These are phyloP conservation scores for Mycosarcoma maydis DNA, from an alignment of 1,284 basidiomycete genomes.

Conservation along the genomic window DNA sequence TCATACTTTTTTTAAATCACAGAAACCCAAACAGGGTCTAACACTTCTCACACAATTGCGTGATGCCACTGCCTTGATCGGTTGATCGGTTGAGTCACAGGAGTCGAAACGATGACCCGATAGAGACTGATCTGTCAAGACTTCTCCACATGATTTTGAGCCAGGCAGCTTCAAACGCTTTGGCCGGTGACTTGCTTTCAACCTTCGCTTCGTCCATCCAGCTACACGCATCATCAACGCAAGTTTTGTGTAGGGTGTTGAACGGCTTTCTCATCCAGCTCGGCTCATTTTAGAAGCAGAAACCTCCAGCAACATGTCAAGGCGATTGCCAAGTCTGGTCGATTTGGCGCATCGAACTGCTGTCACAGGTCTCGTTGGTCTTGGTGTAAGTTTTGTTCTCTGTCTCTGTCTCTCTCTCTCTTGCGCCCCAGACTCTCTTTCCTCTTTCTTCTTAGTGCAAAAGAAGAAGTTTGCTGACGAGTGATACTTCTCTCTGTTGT, in stretches of 20 bases:
- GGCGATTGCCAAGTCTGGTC: constrained; percentile 43
- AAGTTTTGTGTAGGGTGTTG: too few species aligned
- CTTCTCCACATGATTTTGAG: constrained; percentile 20
- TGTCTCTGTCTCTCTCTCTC: not conserved
- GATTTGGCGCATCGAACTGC: constrained; percentile 56
- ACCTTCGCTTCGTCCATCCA: not conserved
- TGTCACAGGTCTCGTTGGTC: constrained; percentile 56
- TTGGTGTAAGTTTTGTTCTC: constrained; percentile 51
- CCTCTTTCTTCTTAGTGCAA: not conserved
- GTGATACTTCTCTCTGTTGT: too few species aligned
- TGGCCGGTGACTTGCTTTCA: not conserved
- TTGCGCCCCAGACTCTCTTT: too few species aligned
- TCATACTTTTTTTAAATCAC: too few species aligned
- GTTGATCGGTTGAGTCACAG: too few species aligned
- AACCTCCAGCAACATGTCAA: constrained; percentile 29
- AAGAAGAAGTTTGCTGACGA: not conserved
- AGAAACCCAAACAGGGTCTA: too few species aligned
- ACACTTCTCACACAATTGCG: too few species aligned
- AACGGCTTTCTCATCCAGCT: too few species aligned
- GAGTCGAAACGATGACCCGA: too few species aligned
- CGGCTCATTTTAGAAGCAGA: too few species aligned
- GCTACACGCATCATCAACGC: too few species aligned
- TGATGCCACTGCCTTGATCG: not conserved
- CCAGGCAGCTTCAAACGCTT: not conserved
- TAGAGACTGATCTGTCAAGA: too few species aligned